These are phyloP conservation scores for Trichoderma sp. DNA, from an alignment of 2,329 filamentous ascomycete genomes.

Conservation along the genomic window DNA sequence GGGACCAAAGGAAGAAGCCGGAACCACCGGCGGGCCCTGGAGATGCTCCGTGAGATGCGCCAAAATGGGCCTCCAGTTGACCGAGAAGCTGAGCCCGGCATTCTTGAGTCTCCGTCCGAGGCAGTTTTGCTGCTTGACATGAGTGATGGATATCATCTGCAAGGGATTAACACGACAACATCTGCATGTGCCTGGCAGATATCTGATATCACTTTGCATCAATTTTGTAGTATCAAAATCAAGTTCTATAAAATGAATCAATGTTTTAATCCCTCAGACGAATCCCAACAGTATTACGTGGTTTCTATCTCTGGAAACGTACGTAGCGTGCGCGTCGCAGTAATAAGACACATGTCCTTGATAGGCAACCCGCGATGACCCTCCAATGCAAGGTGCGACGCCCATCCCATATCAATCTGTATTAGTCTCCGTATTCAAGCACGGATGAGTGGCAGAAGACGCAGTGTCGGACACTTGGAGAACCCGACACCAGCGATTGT, in stretches of 20 bases:
- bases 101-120: not conserved
- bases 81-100: conserved; percentile 1
- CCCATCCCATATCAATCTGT: conserved; percentile 10
- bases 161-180: not conserved
- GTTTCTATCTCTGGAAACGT: not conserved
- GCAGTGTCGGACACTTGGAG: conserved; percentile 9
- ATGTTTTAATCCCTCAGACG: conserved; percentile 4
- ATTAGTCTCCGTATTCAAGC: not conserved
- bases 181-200: not conserved
- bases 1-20: conserved; percentile 35
- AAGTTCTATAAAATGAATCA: not conserved
- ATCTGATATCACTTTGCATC: not conserved
- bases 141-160: not conserved
- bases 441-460: not conserved
- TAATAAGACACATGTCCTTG: not conserved
- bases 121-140: not conserved
- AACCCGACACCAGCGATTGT: conserved; percentile 10
- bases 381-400: not conserved
- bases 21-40: conserved; percentile 25
- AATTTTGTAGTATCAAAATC: not conserved
- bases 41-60: not conserved
- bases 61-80: not conserved
- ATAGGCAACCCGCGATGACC: not conserved
- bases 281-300: not conserved
- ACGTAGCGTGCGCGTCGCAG: not conserved